Evolutionary conservation across 495 filamentous ascomycete genomes (phyloP).

Genomic region (Aspergillus hancockii): DNA sequence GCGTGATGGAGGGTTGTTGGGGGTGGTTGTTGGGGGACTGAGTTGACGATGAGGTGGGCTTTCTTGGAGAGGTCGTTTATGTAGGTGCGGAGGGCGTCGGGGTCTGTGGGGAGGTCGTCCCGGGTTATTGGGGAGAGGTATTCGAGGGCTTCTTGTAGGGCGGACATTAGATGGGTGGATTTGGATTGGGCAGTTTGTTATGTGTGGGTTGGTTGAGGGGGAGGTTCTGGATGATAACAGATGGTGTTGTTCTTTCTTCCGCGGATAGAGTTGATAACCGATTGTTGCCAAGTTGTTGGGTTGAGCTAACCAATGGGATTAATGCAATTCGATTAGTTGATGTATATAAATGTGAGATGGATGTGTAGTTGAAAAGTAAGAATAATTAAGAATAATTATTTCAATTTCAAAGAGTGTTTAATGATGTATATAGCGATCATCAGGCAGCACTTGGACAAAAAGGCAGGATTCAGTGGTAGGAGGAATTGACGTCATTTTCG

Average conservation of each 20-base stretch:
- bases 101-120: constrained; percentile 56
- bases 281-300: neutral
- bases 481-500: neutral
- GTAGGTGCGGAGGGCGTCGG: constrained; percentile 51
- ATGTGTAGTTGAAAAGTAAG: neutral
- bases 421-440: neutral
- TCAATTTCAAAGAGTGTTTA: neutral
- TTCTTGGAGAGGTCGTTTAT: constrained; percentile 62
- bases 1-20: constrained; percentile 9
- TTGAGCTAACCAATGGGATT: neutral
- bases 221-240: neutral
- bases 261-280: neutral
- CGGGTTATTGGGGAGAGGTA: constrained; percentile 71
- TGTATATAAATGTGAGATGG: neutral
- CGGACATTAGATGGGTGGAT: constrained; percentile 49
- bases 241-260: neutral
- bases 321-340: neutral
- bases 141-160: constrained; percentile 73
- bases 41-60: constrained; percentile 72
- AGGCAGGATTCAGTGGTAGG: neutral
- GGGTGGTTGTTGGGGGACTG: constrained; percentile 64
- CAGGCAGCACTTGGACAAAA: neutral
- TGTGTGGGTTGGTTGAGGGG: neutral
- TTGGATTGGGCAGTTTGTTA: neutral
- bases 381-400: too few species aligned